A percentile compares a stretch with the other conserved stretches of the same genome.
phyloP scores from a whole-genome alignment of 2,329 filamentous ascomycete genomes.

The Cladobotryum protrusum region DNA sequence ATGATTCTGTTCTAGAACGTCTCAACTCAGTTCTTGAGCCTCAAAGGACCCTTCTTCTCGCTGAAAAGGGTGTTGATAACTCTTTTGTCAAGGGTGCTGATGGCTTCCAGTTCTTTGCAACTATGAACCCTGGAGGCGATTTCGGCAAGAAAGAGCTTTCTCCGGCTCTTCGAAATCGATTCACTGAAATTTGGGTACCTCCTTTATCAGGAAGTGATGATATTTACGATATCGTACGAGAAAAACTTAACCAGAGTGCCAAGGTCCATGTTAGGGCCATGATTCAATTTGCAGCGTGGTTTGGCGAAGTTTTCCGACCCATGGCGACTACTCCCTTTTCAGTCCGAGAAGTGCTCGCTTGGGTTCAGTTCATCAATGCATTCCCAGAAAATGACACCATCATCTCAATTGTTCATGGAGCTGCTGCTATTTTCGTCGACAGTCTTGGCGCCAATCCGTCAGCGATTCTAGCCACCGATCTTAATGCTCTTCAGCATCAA shows the following conservation, averaged over 20 bases:
- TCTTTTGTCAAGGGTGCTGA: conserved; percentile 68
- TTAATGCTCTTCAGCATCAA: conserved; percentile 63
- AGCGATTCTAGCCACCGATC: conserved; percentile 68
- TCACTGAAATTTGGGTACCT: conserved; percentile 98
- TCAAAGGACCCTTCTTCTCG: conserved; percentile 75
- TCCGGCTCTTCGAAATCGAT: conserved; percentile 87
- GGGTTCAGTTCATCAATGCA: conserved; percentile 87
- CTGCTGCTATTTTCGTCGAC: conserved; percentile 92
- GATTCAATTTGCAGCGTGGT: conserved; percentile 88
- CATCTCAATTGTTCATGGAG: conserved; percentile 66
- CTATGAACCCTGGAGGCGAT: conserved; percentile 98
- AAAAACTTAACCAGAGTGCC: conserved; percentile 58
- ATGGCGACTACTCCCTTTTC: conserved; percentile 73
- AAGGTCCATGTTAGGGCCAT: conserved; percentile 60
- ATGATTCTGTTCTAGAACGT: conserved; percentile 93
- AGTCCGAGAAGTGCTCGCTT: conserved; percentile 84
- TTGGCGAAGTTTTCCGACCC: conserved; percentile 73
- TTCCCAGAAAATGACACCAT: conserved; percentile 42
- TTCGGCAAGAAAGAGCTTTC: conserved; percentile 98
- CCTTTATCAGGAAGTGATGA: conserved; percentile 79
- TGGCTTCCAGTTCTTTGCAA: conserved; percentile 93
- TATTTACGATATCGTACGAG: conserved; percentile 75
- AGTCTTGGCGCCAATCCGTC: conserved; percentile 93
- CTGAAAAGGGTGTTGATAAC: conserved; percentile 85
- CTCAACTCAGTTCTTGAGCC: conserved; percentile 95